These are phyloP conservation scores for Diplodia scrobiculata DNA, from an alignment of 2,329 filamentous ascomycete species.

Conservation along the genomic window DNA sequence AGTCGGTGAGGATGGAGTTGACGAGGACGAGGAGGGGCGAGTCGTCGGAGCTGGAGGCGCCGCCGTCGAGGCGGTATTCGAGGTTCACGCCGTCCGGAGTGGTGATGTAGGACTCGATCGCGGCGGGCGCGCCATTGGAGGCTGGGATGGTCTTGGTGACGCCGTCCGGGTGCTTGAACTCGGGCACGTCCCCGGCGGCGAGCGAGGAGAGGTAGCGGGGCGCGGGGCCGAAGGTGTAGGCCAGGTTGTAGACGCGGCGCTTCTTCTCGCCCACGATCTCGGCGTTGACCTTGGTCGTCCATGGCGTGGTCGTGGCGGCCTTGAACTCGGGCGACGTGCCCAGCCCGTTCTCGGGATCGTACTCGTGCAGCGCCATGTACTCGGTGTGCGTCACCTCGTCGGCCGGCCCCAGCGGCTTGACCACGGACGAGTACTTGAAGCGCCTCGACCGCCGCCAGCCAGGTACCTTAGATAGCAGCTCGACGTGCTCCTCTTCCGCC, in stretches of 20 bases:
- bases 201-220: slow-evolving; percentile 68
- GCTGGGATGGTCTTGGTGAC: slow-evolving; percentile 58
- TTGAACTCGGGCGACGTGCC: slow-evolving; percentile 58
- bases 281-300: slow-evolving; percentile 61
- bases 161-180: slow-evolving; percentile 56
- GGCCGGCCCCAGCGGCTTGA: slow-evolving; percentile 47
- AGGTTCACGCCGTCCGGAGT: slow-evolving; percentile 68
- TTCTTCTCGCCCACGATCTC: slow-evolving; percentile 61
- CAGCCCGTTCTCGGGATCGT: slow-evolving; percentile 65
- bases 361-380: slow-evolving; percentile 70
- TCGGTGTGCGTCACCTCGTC: slow-evolving; percentile 51
- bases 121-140: slow-evolving; percentile 39
- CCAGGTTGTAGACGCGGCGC: slow-evolving; percentile 67
- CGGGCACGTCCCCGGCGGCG: slow-evolving; percentile 51
- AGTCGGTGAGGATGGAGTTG: slow-evolving; percentile 78
- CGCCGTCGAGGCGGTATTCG: slow-evolving; percentile 74
- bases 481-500: slow-evolving; percentile 74
- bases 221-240: slow-evolving; percentile 77
- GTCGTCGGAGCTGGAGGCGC: slow-evolving; percentile 51
- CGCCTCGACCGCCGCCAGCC: slow-evolving; percentile 76
- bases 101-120: slow-evolving; percentile 69
- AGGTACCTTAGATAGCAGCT: slow-evolving; percentile 70
- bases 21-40: slow-evolving; percentile 74
- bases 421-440: slow-evolving; percentile 66
- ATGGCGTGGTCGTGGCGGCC: slow-evolving; percentile 64